Conservation (phyloP, 495 filamentous ascomycete genomes). For the Bryoglossum gracile region DNA sequence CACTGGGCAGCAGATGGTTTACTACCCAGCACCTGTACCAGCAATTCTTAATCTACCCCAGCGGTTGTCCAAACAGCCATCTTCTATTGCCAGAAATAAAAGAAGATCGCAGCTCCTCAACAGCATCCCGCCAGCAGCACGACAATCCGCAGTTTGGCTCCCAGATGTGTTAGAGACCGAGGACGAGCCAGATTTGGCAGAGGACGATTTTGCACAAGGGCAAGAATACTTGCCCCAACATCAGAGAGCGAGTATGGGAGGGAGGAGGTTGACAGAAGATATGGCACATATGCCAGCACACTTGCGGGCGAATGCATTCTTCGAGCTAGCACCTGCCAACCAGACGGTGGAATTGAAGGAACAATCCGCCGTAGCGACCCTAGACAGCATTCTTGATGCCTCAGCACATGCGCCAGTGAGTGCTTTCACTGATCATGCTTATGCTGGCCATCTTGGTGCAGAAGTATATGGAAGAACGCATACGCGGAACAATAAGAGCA, state of each 20-base stretch:
- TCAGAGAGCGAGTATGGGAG: slow-evolving; percentile 27
- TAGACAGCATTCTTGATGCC: slow-evolving; percentile 93
- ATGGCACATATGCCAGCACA: slow-evolving; percentile 62
- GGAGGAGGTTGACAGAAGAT: slow-evolving; percentile 23
- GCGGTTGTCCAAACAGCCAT: slow-evolving; percentile 68
- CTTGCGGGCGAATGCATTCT: slow-evolving; percentile 83
- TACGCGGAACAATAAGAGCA: slow-evolving; percentile 10
- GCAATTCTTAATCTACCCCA: slow-evolving; percentile 89
- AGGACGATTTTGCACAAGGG: slow-evolving; percentile 12
- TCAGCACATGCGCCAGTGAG: slow-evolving; percentile 86
- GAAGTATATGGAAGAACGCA: slow-evolving; percentile 50
- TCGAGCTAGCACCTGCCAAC: slow-evolving; percentile 58
- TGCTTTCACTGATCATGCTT: slow-evolving; percentile 90
- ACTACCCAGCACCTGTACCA: slow-evolving; percentile 91
- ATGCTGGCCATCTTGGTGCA: slow-evolving; percentile 61
- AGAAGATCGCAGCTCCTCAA: slow-evolving; percentile 59
- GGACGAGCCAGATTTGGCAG: slow-evolving; percentile 7
- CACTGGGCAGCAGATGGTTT: slow-evolving; percentile 73
- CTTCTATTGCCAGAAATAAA: slow-evolving; percentile 50
- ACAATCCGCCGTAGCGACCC: slow-evolving; percentile 75
- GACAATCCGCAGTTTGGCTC: slow-evolving; percentile 23
- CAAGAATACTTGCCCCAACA: slow-evolving; percentile 24
- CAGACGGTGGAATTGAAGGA: slow-evolving; percentile 60
- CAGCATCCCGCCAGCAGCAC: slow-evolving; percentile 35
- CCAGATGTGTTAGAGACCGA: slow-evolving; percentile 23